Evolutionary conservation across 306 rosid species (phyloP), one percentile per base, ranked within the genome.

Genomic region (Calophaca sinica): DNA sequence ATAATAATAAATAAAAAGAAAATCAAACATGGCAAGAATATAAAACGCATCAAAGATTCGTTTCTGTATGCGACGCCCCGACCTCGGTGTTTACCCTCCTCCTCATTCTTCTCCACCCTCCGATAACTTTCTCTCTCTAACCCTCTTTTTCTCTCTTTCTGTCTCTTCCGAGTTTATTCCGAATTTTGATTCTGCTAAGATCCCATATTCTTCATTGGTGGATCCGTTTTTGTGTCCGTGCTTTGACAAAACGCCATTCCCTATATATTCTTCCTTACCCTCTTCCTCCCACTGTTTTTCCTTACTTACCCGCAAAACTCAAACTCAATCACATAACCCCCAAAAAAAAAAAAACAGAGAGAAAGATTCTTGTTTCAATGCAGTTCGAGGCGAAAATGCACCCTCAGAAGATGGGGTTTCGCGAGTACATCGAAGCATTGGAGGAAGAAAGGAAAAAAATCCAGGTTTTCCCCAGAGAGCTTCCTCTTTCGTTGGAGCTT

Each of bases 51-150:
- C 79, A 33, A 66, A 89, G 91, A 90, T 85, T 91, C 84, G 84
- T 53, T 83, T 65, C 36, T 49, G 53, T 89, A 89, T 77, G 97
- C 96, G 97, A 94, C 97, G 96, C 76, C 96, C 79, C 96, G 98
- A 86, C 89, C 77, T 84, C 66, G 94, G 63, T 75, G 61, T 81
- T 70, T 64, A 36, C 82, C 79, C 63, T 9, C 5, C 6, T 79
- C 52, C 60, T 0, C 64, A 4, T 68, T 60, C 53, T 64, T 52
- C 77, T 75, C 11, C 75, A 33, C 79, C 88, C 51, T 85, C 2
- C 72, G 60, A 74, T 74, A 28, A 7, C 62, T 32, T 42, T 41
- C 42, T 72, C 75, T 38, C 66, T 52, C 59, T 62, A n/a, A 50
- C 6, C 26, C 26, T 20, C 26, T 20, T 20, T 32, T 42, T 41